phyloP scores from a whole-genome alignment of 169 alveolate genomes.

The Ichthyophthirius multifiliis region DNA sequence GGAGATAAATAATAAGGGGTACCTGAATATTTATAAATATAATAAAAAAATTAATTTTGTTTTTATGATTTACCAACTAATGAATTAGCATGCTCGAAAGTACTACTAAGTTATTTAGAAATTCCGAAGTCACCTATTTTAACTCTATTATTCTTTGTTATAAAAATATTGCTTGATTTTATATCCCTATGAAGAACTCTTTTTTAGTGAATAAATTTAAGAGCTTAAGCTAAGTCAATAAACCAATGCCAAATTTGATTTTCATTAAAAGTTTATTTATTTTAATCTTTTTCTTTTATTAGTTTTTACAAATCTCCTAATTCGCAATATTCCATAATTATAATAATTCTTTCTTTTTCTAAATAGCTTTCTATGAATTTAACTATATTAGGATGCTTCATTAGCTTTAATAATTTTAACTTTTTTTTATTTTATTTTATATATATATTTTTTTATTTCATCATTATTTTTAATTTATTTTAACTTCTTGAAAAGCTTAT shows the following conservation, averaged over 20 bases:
- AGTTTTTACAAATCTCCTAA: constrained; percentile 79
- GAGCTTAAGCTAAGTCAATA: constrained; percentile 78
- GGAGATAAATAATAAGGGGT: constrained; percentile 80
- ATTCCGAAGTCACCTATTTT: constrained; percentile 91
- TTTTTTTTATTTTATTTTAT: not conserved
- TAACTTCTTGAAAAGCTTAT: constrained; percentile 7
- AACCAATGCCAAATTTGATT: constrained; percentile 84
- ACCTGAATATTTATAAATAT: constrained; percentile 27
- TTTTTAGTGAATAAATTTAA: constrained; percentile 82
- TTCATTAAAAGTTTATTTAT: constrained; percentile 79
- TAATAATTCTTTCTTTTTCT: constrained; percentile 72
- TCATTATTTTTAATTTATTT: not conserved
- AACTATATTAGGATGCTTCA: constrained; percentile 85
- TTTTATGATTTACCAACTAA: constrained; percentile 86
- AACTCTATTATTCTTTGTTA: constrained; percentile 77
- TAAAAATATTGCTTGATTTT: constrained; percentile 84
- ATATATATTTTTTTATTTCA: not conserved
- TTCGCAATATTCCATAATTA: constrained; percentile 83
- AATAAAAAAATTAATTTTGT: not conserved
- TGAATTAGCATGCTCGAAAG: constrained; percentile 80
- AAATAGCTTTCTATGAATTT: constrained; percentile 77
- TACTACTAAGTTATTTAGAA: constrained; percentile 83
- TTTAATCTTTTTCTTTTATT: constrained; percentile 63
- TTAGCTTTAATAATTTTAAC: constrained; percentile 56
- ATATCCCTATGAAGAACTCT: constrained; percentile 88